Evolutionary conservation across 306 rosid genomes (phyloP).

Genomic region (Amphicarpaea edgeworthii): DNA sequence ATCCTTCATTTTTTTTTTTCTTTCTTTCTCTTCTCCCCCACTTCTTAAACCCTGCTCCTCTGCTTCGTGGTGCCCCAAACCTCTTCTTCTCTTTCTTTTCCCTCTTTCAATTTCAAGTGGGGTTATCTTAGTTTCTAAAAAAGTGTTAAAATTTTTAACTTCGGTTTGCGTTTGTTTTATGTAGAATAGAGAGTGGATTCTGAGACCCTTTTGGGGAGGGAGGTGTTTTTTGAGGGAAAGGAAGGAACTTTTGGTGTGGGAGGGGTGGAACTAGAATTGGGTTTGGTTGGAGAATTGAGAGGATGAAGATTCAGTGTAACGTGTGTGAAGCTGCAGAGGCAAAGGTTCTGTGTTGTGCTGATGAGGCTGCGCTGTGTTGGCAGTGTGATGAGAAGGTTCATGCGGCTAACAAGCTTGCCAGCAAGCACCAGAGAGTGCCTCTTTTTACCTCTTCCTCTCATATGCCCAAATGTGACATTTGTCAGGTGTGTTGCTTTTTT

Average conservation of each 20-base stretch:
- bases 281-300: constrained; percentile 9
- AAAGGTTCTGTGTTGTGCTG: constrained; percentile 90
- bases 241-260: constrained; percentile 20
- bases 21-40: neutral
- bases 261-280: constrained; percentile 12
- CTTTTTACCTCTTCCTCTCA: constrained; percentile 71
- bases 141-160: neutral
- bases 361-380: constrained; percentile 95
- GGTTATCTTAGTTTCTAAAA: neutral
- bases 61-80: neutral
- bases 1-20: constrained; percentile 46
- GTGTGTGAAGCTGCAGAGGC: constrained; percentile 95
- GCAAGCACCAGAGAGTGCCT: constrained; percentile 91
- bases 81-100: neutral
- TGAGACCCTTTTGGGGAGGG: neutral
- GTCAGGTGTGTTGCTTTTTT: constrained; percentile 66
- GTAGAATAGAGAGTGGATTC: neutral
- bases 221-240: neutral
- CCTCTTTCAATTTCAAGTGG: constrained; percentile 30
- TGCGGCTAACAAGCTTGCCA: constrained; percentile 93
- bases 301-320: constrained; percentile 98
- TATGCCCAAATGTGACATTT: constrained; percentile 93
- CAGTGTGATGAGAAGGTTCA: constrained; percentile 92
- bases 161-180: neutral
- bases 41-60: constrained; percentile 61